Base-by-base conservation (phyloP, 1,284 basidiomycete species). In the Melampsora larici-populina region DNA sequence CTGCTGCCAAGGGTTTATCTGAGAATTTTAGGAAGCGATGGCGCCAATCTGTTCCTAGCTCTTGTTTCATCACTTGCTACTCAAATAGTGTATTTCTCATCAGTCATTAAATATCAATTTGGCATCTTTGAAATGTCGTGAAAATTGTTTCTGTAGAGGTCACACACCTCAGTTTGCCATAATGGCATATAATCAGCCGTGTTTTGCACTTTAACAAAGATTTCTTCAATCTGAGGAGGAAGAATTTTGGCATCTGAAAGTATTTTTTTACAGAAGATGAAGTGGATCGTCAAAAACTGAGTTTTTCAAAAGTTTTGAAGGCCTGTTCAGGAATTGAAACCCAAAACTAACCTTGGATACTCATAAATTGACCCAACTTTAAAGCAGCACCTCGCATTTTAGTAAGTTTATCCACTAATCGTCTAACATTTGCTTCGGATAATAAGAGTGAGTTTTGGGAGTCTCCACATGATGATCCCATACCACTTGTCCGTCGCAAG, bases 181-280 rank as follows among this genome's bases (percentile, higher is more conserved):
- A 94, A 90, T 0, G 96, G 97, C 95, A 98, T 99, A 84, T 97
- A 98, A 84, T 99, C 93, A 1, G 97, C 97, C 81, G 91, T 90
- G 81, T 96, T 92, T 84, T 99, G 96, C 0, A 99, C 94, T 58
- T 91, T 87, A 64, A 93, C 88, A 82, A 99, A 89, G 46, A 99
- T 91, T 78, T 89, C 88, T 82, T 97, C 94, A 9, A 98, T 86
- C 81, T 97, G 93, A 0, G 91, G 89, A 0, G 96, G 93, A 0
- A 99, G 86, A 79, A 92, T 87, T 82, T 94, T 91, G 5, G 92
- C 92, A 84, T 97, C 73, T 75, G 36, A 3, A 58, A 13, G 51
- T 24, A 11, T 60, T 49, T n/a, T 21, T 67, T 67, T 21, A 40
- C 60, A 66, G 26, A 2, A 33, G 15, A 26, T 6, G 31, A 31